Evolutionary conservation across 1,284 basidiomycete genomes (phyloP), one percentile per base, ranked within the genome.

Genomic region (Trichosporon sp.): DNA sequence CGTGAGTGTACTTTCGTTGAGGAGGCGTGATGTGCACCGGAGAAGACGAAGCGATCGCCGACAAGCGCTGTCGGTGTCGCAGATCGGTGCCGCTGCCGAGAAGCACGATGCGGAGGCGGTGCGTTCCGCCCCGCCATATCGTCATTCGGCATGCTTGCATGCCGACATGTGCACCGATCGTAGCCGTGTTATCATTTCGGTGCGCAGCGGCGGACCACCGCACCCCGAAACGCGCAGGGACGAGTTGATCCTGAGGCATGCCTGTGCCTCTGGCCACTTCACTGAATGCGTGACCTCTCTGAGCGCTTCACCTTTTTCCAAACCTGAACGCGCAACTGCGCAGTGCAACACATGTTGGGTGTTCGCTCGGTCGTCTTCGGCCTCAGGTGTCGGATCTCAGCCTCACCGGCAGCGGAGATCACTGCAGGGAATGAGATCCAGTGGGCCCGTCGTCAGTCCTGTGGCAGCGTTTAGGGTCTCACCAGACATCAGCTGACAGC

Each of bases 1-100:
- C 94, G 94, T 94, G 83, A 82, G 93, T 40, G 59, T 26, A 54
- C 51, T 54, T 2, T 3, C 26, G 35, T 26, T 26, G 51, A 46
- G 19, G 51, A 21, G 19, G 51, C 21, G 51, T 21, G 51, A 19
- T 54, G 51, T 6, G 21, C 51, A 54, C 51, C 19, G 21, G 51
- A 54, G n/a, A 5, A 7, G 21, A 19, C 19, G 51, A 19, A n/a
- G 43, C 4, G 43, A n/a, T 46, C 16, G 16, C 43, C 43, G 43
- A 46, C 43, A 5, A 5, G 16, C 5, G 43, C 43, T 16, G 1
- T 46, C 43, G 43, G 40, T 43, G 40, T 43, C 40, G 40, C 40
- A 43, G 40, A 43, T 43, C 37, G 37, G 7, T 6, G 10, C 37
- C 38, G 43, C 43, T 46, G 43, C 43, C 16, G 16, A 46, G 43